Conservation (phyloP, 345 rosid species). For the Heritiera fomes region DNA sequence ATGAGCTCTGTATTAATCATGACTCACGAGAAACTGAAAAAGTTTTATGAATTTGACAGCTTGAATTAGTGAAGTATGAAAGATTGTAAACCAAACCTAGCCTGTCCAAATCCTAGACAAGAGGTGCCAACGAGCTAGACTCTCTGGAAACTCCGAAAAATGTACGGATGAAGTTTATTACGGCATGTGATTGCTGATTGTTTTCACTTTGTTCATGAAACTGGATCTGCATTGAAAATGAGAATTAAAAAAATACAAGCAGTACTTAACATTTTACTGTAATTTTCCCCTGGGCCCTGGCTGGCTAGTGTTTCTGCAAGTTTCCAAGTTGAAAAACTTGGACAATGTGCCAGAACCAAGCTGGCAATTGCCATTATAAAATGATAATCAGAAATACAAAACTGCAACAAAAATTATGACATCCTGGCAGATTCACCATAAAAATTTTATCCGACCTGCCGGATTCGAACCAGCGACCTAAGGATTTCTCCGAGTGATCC, state of each 20-base stretch:
- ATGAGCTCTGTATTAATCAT: no score
- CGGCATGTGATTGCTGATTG: background rate
- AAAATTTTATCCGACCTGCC: slow-evolving; percentile 47
- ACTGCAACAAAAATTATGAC: background rate
- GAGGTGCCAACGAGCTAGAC: background rate
- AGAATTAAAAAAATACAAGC: background rate
- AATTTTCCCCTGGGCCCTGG: no score
- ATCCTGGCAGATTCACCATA: background rate
- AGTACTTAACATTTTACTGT: no score
- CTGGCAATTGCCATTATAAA: background rate
- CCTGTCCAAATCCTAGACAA: background rate
- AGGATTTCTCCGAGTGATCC: slow-evolving; percentile 32
- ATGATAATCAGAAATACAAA: no score
- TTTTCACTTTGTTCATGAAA: background rate
- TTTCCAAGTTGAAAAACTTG: no score
- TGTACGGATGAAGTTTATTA: background rate
- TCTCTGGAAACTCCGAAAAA: background rate
- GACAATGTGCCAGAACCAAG: no score
- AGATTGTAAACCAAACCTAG: background rate
- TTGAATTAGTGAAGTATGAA: no score
- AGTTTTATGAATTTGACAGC: no score
- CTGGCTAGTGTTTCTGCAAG: no score
- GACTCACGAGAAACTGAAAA: no score
- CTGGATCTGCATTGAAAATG: background rate
- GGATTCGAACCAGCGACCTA: slow-evolving; percentile 70